Evolutionary conservation across 495 filamentous ascomycete species (phyloP).

Genomic region (Daldinia grandis): DNA sequence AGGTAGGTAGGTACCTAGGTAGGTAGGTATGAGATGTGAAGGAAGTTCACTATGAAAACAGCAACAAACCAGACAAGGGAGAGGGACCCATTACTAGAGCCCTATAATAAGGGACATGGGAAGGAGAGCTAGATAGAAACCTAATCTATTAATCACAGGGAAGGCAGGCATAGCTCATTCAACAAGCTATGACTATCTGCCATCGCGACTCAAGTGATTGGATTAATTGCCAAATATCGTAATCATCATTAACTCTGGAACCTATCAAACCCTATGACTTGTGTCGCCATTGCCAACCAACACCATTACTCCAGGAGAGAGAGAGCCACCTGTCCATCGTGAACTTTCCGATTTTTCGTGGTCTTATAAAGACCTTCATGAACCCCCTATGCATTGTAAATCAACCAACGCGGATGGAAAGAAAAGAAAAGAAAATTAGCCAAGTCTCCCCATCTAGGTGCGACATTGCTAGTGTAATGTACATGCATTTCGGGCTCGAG

Average conservation of each 20-base stretch:
- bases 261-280: conserved; percentile 12
- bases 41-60: background rate
- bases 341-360: conserved; percentile 5
- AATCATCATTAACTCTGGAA: conserved; percentile 30
- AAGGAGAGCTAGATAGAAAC: background rate
- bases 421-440: background rate
- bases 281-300: background rate
- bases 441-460: background rate
- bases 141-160: background rate
- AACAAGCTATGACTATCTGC: background rate
- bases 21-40: background rate
- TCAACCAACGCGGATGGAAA: conserved; percentile 3
- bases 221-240: conserved; percentile 17
- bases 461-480: background rate
- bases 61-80: background rate
- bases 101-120: background rate
- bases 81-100: background rate
- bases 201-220: background rate
- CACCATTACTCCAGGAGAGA: conserved; percentile 12
- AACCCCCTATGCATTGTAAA: conserved; percentile 21
- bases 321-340: conserved; percentile 12
- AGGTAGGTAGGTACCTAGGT: too few species aligned
- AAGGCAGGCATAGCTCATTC: background rate
- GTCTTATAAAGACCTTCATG: conserved; percentile 15
- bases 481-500: conserved; percentile 10